These are phyloP conservation scores for Oidium heveae DNA, from an alignment of 2,329 filamentous ascomycete genomes.

Conservation along the genomic window DNA sequence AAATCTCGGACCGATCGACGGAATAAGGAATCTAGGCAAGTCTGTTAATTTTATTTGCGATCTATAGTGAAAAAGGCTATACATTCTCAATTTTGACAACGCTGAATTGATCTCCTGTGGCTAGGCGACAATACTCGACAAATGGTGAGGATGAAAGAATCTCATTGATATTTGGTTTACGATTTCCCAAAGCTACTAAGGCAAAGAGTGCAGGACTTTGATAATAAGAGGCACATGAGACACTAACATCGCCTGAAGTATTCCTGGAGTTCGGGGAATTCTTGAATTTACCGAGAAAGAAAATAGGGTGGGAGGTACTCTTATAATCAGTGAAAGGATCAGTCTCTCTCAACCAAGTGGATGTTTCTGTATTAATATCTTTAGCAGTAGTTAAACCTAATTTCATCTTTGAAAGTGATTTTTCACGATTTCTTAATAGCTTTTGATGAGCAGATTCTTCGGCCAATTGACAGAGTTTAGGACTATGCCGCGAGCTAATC, in stretches of 20 bases:
- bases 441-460: too few species aligned
- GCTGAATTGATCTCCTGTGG: conserved; percentile 10
- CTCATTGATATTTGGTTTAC: conserved; percentile 10
- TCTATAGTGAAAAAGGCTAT: conserved; percentile 4
- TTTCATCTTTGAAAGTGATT: too few species aligned
- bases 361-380: too few species aligned
- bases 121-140: conserved; percentile 13
- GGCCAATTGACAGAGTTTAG: too few species aligned
- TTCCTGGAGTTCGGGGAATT: background rate
- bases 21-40: conserved; percentile 28
- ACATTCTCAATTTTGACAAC: conserved; percentile 17
- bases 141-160: conserved; percentile 15
- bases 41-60: background rate
- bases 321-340: background rate
- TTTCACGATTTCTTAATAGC: too few species aligned
- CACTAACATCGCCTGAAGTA: background rate
- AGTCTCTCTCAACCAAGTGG: background rate
- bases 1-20: conserved; percentile 26
- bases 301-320: background rate
- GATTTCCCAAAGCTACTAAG: conserved; percentile 2
- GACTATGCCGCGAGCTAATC: too few species aligned
- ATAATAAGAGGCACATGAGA: too few species aligned
- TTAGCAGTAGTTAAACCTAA: too few species aligned
- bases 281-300: background rate
- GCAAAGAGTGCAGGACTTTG: background rate